These are phyloP conservation scores for Apophysomyces ossiformis DNA, from an alignment of 371 early-diverging fungal species.

Conservation along the genomic window DNA sequence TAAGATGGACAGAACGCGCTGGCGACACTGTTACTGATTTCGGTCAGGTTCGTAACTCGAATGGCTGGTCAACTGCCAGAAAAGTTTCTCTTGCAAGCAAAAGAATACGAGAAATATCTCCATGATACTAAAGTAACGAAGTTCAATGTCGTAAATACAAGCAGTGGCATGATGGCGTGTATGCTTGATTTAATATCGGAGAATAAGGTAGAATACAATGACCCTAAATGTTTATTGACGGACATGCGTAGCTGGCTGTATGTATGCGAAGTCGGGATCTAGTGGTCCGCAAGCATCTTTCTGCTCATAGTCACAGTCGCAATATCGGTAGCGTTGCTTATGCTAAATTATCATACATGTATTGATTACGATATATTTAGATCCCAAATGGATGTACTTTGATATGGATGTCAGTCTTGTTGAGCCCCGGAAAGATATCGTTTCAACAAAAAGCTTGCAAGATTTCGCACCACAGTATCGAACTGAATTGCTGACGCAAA, in stretches of 20 bases:
- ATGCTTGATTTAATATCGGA: slow-evolving; percentile 28
- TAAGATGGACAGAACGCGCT: slow-evolving; percentile 9
- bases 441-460: neutral
- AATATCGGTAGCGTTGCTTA: neutral
- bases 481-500: slow-evolving; percentile 1
- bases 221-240: neutral
- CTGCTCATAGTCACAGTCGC: neutral
- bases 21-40: neutral
- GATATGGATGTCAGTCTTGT: neutral
- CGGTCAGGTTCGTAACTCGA: slow-evolving; percentile 14
- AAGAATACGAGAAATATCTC: slow-evolving; percentile 28
- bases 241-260: neutral
- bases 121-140: neutral
- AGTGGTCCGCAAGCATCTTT: neutral
- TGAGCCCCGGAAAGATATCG: neutral
- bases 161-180: slow-evolving; percentile 45
- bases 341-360: neutral
- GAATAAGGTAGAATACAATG: slow-evolving; percentile 27
- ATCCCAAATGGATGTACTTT: neutral
- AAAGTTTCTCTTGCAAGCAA: slow-evolving; percentile 34
- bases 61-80: slow-evolving; percentile 27
- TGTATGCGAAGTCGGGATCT: neutral
- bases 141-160: slow-evolving; percentile 13
- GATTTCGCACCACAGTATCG: neutral
- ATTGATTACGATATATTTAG: neutral